phyloP scores from a whole-genome alignment of 345 rosid genomes.

The Dovyalis caffra region DNA sequence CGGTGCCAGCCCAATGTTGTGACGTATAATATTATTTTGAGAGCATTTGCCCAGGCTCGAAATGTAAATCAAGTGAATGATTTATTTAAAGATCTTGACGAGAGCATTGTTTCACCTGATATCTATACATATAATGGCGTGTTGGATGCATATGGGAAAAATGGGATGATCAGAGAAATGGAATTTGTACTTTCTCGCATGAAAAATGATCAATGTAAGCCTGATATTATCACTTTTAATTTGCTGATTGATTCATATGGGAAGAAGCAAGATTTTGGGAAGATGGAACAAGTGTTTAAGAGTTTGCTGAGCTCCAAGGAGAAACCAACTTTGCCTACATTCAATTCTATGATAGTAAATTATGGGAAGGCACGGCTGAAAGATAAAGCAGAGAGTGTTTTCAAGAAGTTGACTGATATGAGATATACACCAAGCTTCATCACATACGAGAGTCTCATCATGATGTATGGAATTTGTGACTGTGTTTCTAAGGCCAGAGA shows the following conservation, averaged over 20 bases:
- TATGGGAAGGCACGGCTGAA: constrained; percentile 80
- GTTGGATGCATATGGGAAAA: constrained; percentile 95
- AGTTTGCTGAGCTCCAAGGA: constrained; percentile 75
- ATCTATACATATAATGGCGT: constrained; percentile 81
- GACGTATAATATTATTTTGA: constrained; percentile 79
- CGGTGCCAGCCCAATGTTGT: constrained; percentile 82
- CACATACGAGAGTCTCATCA: constrained; percentile 80
- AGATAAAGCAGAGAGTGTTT: constrained; percentile 67
- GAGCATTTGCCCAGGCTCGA: constrained; percentile 85
- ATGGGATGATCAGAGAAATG: constrained; percentile 90
- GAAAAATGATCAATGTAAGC: constrained; percentile 73
- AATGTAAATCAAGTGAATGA: constrained; percentile 66
- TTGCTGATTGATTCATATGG: constrained; percentile 80
- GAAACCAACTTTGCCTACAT: constrained; percentile 78
- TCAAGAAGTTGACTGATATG: constrained; percentile 65
- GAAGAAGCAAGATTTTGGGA: constrained; percentile 78
- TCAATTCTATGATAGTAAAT: constrained; percentile 82
- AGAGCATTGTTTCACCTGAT: constrained; percentile 64
- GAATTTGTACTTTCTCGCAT: constrained; percentile 73
- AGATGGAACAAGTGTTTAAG: constrained; percentile 92
- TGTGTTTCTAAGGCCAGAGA: constrained; percentile 71
- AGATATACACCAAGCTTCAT: constrained; percentile 61
- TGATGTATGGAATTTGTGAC: constrained; percentile 75
- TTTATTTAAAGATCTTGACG: constrained; percentile 69
- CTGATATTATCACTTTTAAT: constrained; percentile 78